Evolutionary conservation across 2,329 filamentous ascomycete species (phyloP), one percentile per base, ranked within the genome.

Genomic region (Colletotrichum kahawae): DNA sequence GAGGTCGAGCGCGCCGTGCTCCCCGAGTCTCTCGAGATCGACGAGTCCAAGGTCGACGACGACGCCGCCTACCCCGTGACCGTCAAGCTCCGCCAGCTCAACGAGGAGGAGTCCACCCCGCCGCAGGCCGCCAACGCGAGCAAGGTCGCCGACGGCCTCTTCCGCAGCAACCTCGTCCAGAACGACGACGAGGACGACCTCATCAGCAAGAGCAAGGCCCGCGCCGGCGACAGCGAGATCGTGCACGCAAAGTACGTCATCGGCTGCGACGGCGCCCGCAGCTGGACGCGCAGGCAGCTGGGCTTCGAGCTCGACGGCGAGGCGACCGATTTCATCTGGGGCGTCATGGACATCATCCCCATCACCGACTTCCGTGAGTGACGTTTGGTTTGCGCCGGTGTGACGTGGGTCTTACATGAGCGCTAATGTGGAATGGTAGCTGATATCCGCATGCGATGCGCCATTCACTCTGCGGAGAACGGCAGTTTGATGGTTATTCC

Each of bases 221-320:
- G 82, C 71, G 86, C 80, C 16, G 81, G 83, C 78, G 76, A 77
- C 78, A 80, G 82, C 64, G 88, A 90, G 77, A 79, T 82, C 0
- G 83, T 93, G 4, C 87, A 84, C 51, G 87, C 89, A 7, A 92
- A 92, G 79, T 95, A 93, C 76, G 85, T 95, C 34, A 86, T 95
- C 5, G 93, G 93, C 1, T 92, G 90, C 59, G 93, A 94, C 77
- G 93, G 93, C 0, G 93, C 93, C 0, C 92, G 93, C 78, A 92
- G 89, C 71, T 94, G 92, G 91, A 91, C 90, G 0, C 84, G 93
- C 51, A 86, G 87, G 69, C 86, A 90, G 70, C 83, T 94, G 2
- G 89, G 90, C 0, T 88, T 91, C 36, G 84, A 88, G 36, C 84
- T 92, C 62, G 85, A 90, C 62, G 91, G 91, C 7, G 90, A 92